Base-by-base conservation (phyloP, 768 basidiomycete genomes). In the Xerocomus spinulosus region DNA sequence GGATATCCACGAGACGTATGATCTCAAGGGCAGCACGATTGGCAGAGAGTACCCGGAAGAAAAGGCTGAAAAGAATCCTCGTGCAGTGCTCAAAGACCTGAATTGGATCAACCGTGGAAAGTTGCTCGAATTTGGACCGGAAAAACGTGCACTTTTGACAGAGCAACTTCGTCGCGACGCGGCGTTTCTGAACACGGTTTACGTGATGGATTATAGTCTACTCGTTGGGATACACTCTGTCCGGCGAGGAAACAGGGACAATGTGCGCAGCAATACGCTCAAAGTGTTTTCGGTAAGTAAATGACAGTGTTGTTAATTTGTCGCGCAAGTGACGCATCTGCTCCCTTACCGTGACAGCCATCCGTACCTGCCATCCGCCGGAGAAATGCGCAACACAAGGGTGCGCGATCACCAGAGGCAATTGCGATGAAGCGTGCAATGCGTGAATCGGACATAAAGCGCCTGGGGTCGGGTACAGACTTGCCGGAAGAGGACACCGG, bases 1-100 rank as follows among this genome's bases (percentile, higher is more conserved):
- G 55, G 96, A 99, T 65, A 78, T 98, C 35, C 96, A 99, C 68
- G 96, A 97, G 73, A 95, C 94, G 25, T 98, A 88, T 62, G 95
- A 99, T 67, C 76, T 98, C 55, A 98, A 99, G 65, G 95, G 94
- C 2, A 91, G 87, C 39, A 93, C 94, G 0, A 82, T 95, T 2
- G 95, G 94, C 0, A 74, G 95, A 21, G 75, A 83, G 66, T 93
- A 92, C 53, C 77, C 92, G 1, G 93, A 95, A 62, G 90, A 89
- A 29, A 87, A 85, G 61, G 79, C 76, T 15, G 62, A 66, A 58
- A 73, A 80, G 53, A 96, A 96, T 45, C 90, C 89, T 0, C 76
- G 87, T 24, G 94, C 92, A 4, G 91, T 93, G 14, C 69, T 97
- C 51, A 99, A 99, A 69, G 96, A 99, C 62, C 69, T 96, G 54